Base-by-base conservation (phyloP, 192 early-diverging fungal genomes). In the Coemansia sp. region DNA sequence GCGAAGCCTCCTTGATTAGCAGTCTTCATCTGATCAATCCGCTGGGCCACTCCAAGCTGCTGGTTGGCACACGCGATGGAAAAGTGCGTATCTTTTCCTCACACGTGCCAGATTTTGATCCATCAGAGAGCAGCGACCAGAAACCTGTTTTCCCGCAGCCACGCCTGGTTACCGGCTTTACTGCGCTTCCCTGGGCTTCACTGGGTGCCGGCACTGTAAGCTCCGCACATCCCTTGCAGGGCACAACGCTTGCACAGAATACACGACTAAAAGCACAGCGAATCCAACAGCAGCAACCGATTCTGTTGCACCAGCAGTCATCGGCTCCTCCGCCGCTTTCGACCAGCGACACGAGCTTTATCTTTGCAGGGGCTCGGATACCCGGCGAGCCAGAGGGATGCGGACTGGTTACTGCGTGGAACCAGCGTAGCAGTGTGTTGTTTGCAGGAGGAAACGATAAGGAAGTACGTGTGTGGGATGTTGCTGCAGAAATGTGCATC, bases 11-110 rank as follows among this genome's bases (percentile, higher is more conserved):
- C 22, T 71, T 86, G 7, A 88, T 95, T 33, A 87, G 91, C 2
- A 85, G 85, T 55, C 65, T 98, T 70, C 88, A 90, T 51, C 89
- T 95, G 63, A 88, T 98, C 24, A 98, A 98, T 75, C 95, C 96
- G 69, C 88, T 94, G 52, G 94, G 95, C 65, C 75, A 89, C 31
- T 87, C 91, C 24, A 76, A 94, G 80, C 80, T 98, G 63, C 70
- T 96, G 59, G 83, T 81, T 19, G 70, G 71, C 32, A 73, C 69
- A 5, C 68, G 64, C n/a, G 83, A 81, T 51, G 83, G 83, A 30
- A 67, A 64, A 51, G 71, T 81, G 61, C 59, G 78, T 20, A 68
- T 84, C 39, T 81, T 84, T 54, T 69, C 76, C 29, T 74, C 77
- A 68, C 74, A 79, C 55, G 70, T 77, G 63, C 71, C 71, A 0